Evolutionary conservation across 1,139 yeast genomes (phyloP).

Genomic region (Lodderomyces jiufengensis): DNA sequence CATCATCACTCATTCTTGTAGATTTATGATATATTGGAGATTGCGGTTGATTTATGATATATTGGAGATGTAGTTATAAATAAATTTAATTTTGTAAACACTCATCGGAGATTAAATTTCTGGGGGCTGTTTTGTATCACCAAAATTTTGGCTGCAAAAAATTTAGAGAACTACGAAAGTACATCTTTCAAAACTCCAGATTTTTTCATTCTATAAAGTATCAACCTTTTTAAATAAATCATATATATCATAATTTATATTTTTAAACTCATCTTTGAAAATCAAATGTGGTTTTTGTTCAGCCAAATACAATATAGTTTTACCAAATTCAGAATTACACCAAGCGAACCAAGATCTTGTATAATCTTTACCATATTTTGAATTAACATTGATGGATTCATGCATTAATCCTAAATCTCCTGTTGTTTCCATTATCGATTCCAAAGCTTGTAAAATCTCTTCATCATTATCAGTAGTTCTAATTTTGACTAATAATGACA

Average conservation of each 20-base stretch:
- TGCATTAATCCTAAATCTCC: constrained; percentile 80
- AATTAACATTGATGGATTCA: constrained; percentile 71
- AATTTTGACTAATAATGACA: constrained; percentile 71
- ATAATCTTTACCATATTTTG: constrained; percentile 41
- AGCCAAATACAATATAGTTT: constrained; percentile 74
- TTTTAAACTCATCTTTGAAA: constrained; percentile 42
- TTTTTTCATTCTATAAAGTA: no score
- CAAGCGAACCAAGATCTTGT: constrained; percentile 92
- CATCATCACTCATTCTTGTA: constrained; percentile 41
- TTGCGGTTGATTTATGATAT: no score
- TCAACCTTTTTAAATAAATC: no score
- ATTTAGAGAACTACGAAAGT: no score
- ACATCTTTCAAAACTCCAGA: no score
- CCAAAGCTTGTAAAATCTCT: constrained; percentile 55
- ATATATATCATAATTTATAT: constrained; percentile 1
- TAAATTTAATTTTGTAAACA: neutral
- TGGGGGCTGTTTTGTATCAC: neutral
- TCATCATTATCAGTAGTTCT: constrained; percentile 71
- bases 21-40: neutral
- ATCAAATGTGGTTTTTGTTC: constrained; percentile 70
- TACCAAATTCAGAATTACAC: constrained; percentile 91
- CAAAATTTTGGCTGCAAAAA: no score
- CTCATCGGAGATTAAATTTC: constrained; percentile 1
- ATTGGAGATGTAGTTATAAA: no score
- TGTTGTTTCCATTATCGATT: constrained; percentile 56